Evolutionary conservation across 208 protist genomes (phyloP), one percentile per base, ranked within the genome.

Genomic region (Balamuthia mandrillaris): DNA sequence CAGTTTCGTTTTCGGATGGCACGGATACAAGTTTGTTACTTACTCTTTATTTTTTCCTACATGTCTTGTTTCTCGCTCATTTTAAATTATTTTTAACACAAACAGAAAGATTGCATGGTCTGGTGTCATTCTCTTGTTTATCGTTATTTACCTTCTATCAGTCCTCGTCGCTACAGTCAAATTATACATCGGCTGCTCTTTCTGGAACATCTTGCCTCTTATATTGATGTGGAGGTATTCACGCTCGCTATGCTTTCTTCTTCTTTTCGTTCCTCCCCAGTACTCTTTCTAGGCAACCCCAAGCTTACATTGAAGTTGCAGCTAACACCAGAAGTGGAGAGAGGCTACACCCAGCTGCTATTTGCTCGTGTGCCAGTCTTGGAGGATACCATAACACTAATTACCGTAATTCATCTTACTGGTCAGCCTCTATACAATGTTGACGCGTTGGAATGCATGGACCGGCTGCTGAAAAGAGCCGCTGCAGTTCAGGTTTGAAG

Each of bases 371-470:
- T 82, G 2, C 74, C 74, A 12, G 74, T 47, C 6, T 37, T 33
- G n/a, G 74, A 82, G 51, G 74, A 82, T 37, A 82, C 74, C 54
- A 21, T 82, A 9, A 82, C 74, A 10, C 49, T 82, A 21, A 82
- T 82, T 41, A 82, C 74, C 2, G 74, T 82, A 1, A 82, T 82
- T 35, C 74, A 82, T 33, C 51, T 82, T 6, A 82, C 74, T 3
- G 74, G 74, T 21, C 74, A 24, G 51, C 74, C 74, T 10, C 54
- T 82, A 18, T 82, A 52, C 74, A 82, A 82, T 41, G 58, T 52
- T 3, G 74, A 82, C n/a, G 74, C 74, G 2, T 82, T 16, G 21
- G 27, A 24, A 56, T 56, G 49, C n/a, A n/a, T n/a, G n/a, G 49
- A n/a, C 21, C 58, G 63, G 74, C 31, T 82, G 9, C 35, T 82